Conservation (phyloP, 768 basidiomycete genomes). For the Lactarius deliciosus region DNA sequence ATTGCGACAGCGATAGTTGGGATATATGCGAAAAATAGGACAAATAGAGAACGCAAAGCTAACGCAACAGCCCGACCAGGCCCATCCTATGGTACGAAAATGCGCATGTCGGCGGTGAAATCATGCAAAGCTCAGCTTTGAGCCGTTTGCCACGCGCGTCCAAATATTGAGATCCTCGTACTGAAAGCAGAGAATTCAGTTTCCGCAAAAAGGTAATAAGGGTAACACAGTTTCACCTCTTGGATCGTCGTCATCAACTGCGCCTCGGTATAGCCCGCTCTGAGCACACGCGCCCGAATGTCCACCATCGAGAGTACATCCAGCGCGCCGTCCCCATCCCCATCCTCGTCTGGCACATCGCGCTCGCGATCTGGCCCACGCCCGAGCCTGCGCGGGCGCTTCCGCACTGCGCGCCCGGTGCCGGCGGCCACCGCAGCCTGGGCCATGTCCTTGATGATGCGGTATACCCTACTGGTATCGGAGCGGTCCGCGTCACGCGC, state of each 20-base stretch:
- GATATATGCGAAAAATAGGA: conserved; percentile 3
- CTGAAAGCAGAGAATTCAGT: conserved; percentile 41
- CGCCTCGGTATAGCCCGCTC: conserved; percentile 86
- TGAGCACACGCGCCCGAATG: conserved; percentile 80
- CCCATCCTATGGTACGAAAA: conserved; percentile 33
- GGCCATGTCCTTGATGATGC: conserved; percentile 88
- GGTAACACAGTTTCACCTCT: conserved; percentile 51
- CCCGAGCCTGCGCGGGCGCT: conserved; percentile 52
- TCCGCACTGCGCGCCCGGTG: conserved; percentile 44
- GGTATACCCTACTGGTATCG: conserved; percentile 78
- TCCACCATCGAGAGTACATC: conserved; percentile 82
- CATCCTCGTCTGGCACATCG: conserved; percentile 57
- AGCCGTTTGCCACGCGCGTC: conserved; percentile 78
- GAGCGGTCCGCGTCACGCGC: conserved; percentile 70
- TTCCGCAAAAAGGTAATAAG: conserved; percentile 18
- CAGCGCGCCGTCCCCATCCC: conserved; percentile 42
- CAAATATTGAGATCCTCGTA: conserved; percentile 85
- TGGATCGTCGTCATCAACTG: conserved; percentile 84
- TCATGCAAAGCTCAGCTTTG: conserved; percentile 66
- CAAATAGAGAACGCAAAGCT: conserved; percentile 12
- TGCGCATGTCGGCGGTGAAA: neutral
- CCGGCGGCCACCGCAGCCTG: conserved; percentile 37
- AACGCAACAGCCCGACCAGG: neutral
- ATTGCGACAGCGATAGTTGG: conserved; percentile 22
- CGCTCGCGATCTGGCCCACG: conserved; percentile 65